Evolutionary conservation across 2,329 filamentous ascomycete genomes (phyloP).

Genomic region (Periglandula ipomoeae): DNA sequence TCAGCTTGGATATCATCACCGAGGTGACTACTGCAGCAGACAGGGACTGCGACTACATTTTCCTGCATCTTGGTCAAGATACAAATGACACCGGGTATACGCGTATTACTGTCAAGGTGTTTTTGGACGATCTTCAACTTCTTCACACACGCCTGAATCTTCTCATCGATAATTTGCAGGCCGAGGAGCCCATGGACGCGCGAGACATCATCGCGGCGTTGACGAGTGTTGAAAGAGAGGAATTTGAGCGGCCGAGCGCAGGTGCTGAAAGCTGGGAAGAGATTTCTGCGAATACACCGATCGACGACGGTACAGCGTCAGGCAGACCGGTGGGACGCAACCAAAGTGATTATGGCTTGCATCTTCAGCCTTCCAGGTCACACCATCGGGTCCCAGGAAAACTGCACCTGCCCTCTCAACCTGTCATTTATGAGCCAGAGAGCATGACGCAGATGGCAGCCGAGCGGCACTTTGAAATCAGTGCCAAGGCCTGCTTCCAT

Average conservation of each 20-base stretch:
- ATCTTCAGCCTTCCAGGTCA: slow-evolving; percentile 24
- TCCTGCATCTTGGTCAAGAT: slow-evolving; percentile 63
- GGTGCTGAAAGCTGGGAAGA: slow-evolving; percentile 91
- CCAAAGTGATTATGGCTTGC: slow-evolving; percentile 24
- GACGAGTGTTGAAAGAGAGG: slow-evolving; percentile 62
- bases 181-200: slow-evolving; percentile 58
- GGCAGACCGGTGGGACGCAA: slow-evolving; percentile 27
- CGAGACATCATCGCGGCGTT: slow-evolving; percentile 64
- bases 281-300: slow-evolving; percentile 50
- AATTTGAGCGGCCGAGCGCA: slow-evolving; percentile 50
- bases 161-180: slow-evolving; percentile 69
- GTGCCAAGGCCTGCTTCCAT: slow-evolving; percentile 89
- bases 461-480: slow-evolving; percentile 80
- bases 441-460: slow-evolving; percentile 68
- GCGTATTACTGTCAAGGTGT: slow-evolving; percentile 81
- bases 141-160: slow-evolving; percentile 79
- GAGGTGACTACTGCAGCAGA: slow-evolving; percentile 88
- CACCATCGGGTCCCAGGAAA: slow-evolving; percentile 45
- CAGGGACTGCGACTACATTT: slow-evolving; percentile 86
- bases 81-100: slow-evolving; percentile 55
- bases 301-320: slow-evolving; percentile 41
- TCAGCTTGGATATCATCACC: slow-evolving; percentile 65
- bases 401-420: slow-evolving; percentile 71
- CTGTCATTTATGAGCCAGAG: slow-evolving; percentile 75
- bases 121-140: slow-evolving; percentile 76